Percentiles rank a stretch among this genome's conserved stretches.
Conservation (phyloP, 2,329 filamentous ascomycete species). For the Penicillium sp. region DNA sequence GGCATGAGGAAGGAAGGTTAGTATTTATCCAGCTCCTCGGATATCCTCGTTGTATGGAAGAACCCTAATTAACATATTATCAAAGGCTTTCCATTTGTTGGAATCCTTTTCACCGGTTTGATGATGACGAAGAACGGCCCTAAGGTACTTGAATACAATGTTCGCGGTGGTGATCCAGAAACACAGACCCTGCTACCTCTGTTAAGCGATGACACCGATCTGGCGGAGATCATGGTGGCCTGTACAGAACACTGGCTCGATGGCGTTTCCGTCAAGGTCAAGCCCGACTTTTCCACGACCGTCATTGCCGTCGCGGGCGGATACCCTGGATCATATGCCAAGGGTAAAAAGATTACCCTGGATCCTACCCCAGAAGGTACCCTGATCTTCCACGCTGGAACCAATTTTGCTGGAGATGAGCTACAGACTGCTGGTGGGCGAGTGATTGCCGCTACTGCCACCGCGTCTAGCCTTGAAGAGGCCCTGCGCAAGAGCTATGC, state of each 20-base stretch:
- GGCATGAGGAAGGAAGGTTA: constrained; percentile 80
- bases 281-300: constrained; percentile 77
- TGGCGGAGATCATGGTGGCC: constrained; percentile 86
- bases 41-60: neutral
- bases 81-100: constrained; percentile 48
- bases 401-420: constrained; percentile 64
- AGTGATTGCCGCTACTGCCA: constrained; percentile 91
- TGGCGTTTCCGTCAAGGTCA: constrained; percentile 69
- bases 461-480: constrained; percentile 73
- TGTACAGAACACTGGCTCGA: constrained; percentile 78
- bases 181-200: constrained; percentile 85
- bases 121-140: constrained; percentile 87
- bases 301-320: constrained; percentile 93
- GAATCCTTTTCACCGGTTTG: constrained; percentile 65
- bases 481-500: constrained; percentile 89
- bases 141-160: constrained; percentile 89
- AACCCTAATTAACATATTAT: constrained; percentile 3
- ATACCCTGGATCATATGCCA: constrained; percentile 84
- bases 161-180: constrained; percentile 90
- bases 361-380: constrained; percentile 61
- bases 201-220: constrained; percentile 76
- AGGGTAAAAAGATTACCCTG: constrained; percentile 70
- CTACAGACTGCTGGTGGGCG: constrained; percentile 83
- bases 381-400: constrained; percentile 93
- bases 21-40: constrained; percentile 71